Conservation (phyloP, 2,329 filamentous ascomycete species). For the Fusarium sp. region DNA sequence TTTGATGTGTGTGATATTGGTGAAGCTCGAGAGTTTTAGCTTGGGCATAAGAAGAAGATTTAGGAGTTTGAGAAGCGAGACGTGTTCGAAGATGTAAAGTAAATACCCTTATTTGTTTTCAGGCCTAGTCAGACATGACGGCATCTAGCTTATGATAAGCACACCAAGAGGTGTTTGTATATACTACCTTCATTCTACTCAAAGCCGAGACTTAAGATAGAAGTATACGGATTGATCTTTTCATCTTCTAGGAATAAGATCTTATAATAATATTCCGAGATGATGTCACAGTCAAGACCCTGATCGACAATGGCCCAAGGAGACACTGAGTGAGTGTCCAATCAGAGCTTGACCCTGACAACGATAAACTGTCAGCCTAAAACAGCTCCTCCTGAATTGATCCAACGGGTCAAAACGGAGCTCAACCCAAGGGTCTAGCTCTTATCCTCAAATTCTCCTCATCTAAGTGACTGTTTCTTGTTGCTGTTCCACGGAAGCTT, state of each 20-base stretch:
- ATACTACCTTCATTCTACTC: background rate
- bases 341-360: conserved; percentile 17
- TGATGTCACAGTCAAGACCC: conserved; percentile 34
- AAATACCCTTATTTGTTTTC: conserved; percentile 34
- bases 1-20: conserved; percentile 90
- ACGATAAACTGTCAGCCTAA: background rate
- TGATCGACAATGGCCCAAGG: conserved; percentile 18
- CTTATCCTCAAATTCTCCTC: background rate
- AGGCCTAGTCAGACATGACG: conserved; percentile 4
- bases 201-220: conserved; percentile 6
- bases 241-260: background rate
- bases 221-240: conserved; percentile 14
- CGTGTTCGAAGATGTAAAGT: conserved; percentile 14
- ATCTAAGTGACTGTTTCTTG: background rate
- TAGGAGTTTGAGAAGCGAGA: conserved; percentile 4
- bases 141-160: background rate
- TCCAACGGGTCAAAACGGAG: conserved; percentile 6
- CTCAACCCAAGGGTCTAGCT: background rate
- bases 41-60: background rate
- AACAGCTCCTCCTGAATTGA: background rate
- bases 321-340: conserved; percentile 1
- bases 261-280: background rate
- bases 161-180: background rate
- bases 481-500: conserved; percentile 13
- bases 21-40: conserved; percentile 80